These are phyloP conservation scores for Xylaria bambusicola DNA, from an alignment of 495 filamentous ascomycete species.

Conservation along the genomic window DNA sequence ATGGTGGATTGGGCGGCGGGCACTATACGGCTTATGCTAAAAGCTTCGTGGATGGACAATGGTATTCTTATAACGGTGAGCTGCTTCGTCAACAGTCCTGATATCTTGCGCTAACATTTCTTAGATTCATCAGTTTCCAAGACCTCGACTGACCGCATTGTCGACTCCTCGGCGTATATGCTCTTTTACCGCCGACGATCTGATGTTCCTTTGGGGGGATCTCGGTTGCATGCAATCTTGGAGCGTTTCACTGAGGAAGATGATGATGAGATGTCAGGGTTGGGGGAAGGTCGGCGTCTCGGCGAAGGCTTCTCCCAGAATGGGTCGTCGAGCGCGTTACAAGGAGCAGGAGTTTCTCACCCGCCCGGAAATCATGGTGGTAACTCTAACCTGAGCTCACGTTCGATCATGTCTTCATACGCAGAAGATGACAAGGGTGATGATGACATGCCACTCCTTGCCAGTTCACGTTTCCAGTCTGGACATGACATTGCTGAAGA, in stretches of 20 bases:
- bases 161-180: constrained; percentile 79
- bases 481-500: constrained; percentile 35
- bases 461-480: constrained; percentile 14
- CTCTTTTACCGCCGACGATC: constrained; percentile 94
- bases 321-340: constrained; percentile 83
- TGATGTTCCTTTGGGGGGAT: constrained; percentile 71
- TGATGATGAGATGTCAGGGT: constrained; percentile 49
- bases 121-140: constrained; percentile 70
- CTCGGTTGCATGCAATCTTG: constrained; percentile 67
- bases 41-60: constrained; percentile 81
- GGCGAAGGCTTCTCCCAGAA: constrained; percentile 76
- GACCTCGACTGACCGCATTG: constrained; percentile 26
- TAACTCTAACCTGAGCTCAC: constrained; percentile 24
- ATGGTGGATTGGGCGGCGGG: constrained; percentile 85
- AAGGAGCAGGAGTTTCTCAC: constrained; percentile 73
- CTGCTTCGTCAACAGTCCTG: constrained; percentile 12
- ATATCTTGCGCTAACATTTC: background rate
- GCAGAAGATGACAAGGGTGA: constrained; percentile 6
- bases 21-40: constrained; percentile 94
- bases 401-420: background rate
- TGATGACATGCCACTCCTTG: constrained; percentile 16
- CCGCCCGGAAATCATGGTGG: constrained; percentile 64
- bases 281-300: constrained; percentile 85
- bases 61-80: constrained; percentile 96
- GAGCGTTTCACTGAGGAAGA: constrained; percentile 52